These are phyloP conservation scores for Cadophora sp. DNA, from an alignment of 2,329 filamentous ascomycete species.

Conservation along the genomic window DNA sequence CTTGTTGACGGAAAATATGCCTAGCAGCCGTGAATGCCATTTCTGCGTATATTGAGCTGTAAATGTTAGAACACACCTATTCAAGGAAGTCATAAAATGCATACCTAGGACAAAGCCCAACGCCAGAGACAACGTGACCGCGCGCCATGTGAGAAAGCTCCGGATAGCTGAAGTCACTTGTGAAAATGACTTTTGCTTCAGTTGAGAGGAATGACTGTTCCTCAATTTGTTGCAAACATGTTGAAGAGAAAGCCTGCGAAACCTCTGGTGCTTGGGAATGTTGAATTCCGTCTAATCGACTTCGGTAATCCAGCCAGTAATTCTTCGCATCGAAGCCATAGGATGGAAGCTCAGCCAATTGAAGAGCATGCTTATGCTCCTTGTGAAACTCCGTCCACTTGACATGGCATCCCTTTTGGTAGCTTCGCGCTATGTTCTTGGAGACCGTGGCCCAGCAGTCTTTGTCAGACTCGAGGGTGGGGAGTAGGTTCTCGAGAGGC, in stretches of 20 bases:
- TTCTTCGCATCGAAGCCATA: slow-evolving; percentile 75
- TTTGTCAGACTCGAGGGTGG: slow-evolving; percentile 68
- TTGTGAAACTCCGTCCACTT: slow-evolving; percentile 75
- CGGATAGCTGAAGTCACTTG: not conserved
- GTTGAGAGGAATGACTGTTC: slow-evolving; percentile 5
- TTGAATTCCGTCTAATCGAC: slow-evolving; percentile 68
- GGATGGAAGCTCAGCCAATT: slow-evolving; percentile 66
- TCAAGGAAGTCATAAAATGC: not conserved
- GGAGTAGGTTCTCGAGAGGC: slow-evolving; percentile 56
- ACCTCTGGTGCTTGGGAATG: slow-evolving; percentile 53
- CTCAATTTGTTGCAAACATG: slow-evolving; percentile 3
- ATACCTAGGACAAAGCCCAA: slow-evolving; percentile 31
- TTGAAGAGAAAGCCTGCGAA: not conserved
- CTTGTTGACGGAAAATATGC: not conserved
- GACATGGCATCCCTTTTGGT: slow-evolving; percentile 66
- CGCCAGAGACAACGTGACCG: slow-evolving; percentile 19
- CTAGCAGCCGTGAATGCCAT: slow-evolving; percentile 8
- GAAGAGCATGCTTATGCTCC: slow-evolving; percentile 62
- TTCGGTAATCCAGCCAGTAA: slow-evolving; percentile 66
- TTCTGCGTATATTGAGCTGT: slow-evolving; percentile 4
- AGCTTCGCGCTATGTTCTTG: slow-evolving; percentile 62
- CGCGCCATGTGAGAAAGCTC: slow-evolving; percentile 47
- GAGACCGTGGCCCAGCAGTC: slow-evolving; percentile 69
- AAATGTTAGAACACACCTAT: not conserved
- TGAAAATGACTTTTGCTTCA: not conserved